These are phyloP conservation scores for Paramecium octaurelia DNA, from an alignment of 73 alveolate species.

Conservation along the genomic window DNA sequence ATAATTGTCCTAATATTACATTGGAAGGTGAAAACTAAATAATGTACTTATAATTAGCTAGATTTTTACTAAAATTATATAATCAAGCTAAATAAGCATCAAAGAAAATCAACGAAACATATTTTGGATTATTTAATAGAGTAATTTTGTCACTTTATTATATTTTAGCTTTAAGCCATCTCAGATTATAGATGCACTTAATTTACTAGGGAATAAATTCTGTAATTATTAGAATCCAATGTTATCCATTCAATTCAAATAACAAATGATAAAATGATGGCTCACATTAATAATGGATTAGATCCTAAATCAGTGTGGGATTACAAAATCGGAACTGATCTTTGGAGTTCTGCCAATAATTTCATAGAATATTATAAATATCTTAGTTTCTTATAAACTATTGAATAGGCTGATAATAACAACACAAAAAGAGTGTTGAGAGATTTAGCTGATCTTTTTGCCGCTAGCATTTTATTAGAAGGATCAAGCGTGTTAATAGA, in stretches of 20 bases:
- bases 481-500: background rate
- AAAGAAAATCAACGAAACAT: background rate
- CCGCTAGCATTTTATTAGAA: background rate
- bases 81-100: background rate
- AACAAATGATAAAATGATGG: conserved; percentile 29
- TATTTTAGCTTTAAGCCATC: background rate
- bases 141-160: background rate
- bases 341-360: background rate
- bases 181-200: background rate
- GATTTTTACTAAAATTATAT: background rate
- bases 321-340: conserved; percentile 39
- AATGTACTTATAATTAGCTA: conserved; percentile 65
- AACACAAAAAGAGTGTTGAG: background rate
- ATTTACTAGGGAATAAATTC: background rate
- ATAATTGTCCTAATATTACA: background rate
- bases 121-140: background rate
- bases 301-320: conserved; percentile 52
- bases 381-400: background rate
- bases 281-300: background rate
- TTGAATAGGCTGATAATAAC: background rate
- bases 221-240: background rate
- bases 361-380: background rate
- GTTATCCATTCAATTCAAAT: background rate
- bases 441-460: background rate
- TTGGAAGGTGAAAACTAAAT: background rate